phyloP scores from a whole-genome alignment of 2,329 filamentous ascomycete genomes.

The Calycina marina region DNA sequence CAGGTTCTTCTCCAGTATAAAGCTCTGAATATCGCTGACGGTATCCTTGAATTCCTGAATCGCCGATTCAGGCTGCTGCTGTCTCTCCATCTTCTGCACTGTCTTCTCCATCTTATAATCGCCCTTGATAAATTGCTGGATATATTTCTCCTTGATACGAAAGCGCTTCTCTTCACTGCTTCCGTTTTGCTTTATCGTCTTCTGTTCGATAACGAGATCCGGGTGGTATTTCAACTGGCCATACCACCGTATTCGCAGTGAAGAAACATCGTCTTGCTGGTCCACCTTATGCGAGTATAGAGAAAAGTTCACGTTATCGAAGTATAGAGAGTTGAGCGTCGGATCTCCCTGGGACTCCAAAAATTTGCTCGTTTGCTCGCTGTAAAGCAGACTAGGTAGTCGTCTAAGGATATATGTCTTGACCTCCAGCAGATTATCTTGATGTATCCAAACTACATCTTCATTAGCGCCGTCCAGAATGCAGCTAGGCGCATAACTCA shows the following conservation, averaged over 20 bases:
- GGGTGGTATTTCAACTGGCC: constrained; percentile 67
- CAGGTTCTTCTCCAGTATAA: constrained; percentile 63
- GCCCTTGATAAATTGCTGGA: constrained; percentile 72
- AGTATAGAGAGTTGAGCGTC: constrained; percentile 88
- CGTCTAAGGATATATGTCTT: constrained; percentile 90
- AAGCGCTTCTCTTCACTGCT: constrained; percentile 68
- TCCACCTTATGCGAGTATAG: constrained; percentile 80
- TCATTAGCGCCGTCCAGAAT: not conserved
- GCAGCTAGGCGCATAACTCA: constrained; percentile 28
- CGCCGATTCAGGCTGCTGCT: constrained; percentile 50
- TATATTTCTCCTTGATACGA: constrained; percentile 84
- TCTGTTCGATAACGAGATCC: constrained; percentile 79
- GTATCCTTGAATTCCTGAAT: constrained; percentile 56
- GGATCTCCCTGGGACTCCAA: constrained; percentile 71
- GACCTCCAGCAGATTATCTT: constrained; percentile 89
- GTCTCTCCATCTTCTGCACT: constrained; percentile 71
- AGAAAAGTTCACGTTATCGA: constrained; percentile 75
- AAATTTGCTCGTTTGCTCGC: constrained; percentile 70
- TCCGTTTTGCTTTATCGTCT: constrained; percentile 64
- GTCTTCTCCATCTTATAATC: constrained; percentile 89
- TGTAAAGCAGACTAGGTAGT: constrained; percentile 85
- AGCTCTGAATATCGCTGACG: constrained; percentile 63
- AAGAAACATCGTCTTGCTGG: constrained; percentile 59
- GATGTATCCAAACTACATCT: constrained; percentile 75
- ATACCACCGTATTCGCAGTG: constrained; percentile 81